Evolutionary conservation across 2,329 filamentous ascomycete species (phyloP), one percentile per base, ranked within the genome.

Genomic region (Sporothrix inflata): DNA sequence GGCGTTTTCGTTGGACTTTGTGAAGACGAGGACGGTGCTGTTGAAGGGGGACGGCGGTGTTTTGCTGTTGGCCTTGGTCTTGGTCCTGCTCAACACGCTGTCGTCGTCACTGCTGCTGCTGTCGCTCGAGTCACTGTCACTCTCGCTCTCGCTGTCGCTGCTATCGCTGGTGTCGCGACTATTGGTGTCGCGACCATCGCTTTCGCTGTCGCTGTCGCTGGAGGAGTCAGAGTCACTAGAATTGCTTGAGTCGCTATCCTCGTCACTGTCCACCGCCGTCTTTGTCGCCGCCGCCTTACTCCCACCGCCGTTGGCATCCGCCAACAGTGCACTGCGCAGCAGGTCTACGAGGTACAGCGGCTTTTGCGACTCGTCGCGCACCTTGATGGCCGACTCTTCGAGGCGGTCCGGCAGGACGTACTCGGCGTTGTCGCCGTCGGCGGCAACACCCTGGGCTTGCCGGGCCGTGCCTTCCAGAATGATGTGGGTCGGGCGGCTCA

Each of bases 1-100:
- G 0, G 95, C 93, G 21, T 91, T 89, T 80, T 97, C 94, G 79
- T 95, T 97, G 72, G 93, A 97, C 77, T 94, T 94, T 63, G 94
- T 94, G 80, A 98, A 98, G 75, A 98, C 90, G 47, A 98, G 86
- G 12, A 91, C 89, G 3, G 83, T 83, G 40, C 84, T 82, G 21
- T 79, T 76, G 74, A 82, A 79, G 42, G 68, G 27, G 3, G 30
- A 4, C 24, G 16, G 1, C 11, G 51, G n/a, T 7, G n/a, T 60
- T 21, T 60, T 34, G 30, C 6, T 34, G 30, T 34, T 6, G 30
- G n/a, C n/a, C n/a, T n/a, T 34, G 30, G 34, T 45, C 9, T 57
- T 61, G 27, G 38, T 4, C 12, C 60, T 47, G 27, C 16, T 14
- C 8, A 21, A 69, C 45, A 24, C 21, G 1, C 38, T 8, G 30